Evolutionary conservation across 306 rosid genomes (phyloP), one percentile per base, ranked within the genome.

Genomic region (Arachis hypogaea): DNA sequence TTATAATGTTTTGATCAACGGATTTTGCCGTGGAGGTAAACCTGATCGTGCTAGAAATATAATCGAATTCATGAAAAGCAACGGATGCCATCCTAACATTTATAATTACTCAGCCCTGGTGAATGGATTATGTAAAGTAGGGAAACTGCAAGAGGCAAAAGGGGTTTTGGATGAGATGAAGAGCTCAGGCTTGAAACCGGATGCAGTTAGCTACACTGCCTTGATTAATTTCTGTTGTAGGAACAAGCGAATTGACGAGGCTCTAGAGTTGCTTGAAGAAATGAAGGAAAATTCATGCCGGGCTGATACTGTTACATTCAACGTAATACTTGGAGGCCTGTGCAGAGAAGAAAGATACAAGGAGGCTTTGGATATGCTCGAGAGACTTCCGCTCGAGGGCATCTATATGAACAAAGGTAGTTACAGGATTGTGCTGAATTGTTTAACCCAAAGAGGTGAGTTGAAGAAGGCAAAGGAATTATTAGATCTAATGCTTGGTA

Each of bases 371-470:
- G 82, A 81, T 68, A 89, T 91, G 96, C 73, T 93, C 2, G 82
- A 86, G 81, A 86, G 64, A 52, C 92, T 91, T 55, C 97, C 96
- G 11, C 83, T 67, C 0, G 91, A 89, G 73, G 98, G 97, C 80
- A 78, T 86, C n/a, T 86, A 90, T 83, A 82, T 91, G 73, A 83
- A 88, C 82, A 89, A 87, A 85, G 85, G 84, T 36, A 91, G 98
- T 69, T 89, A 93, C 80, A 86, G 97, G 75, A 91, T 93, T 69
- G 96, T 93, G 71, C 78, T 91, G 64, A 93, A 91, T 77, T 82
- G 69, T 28, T 79, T 93, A 76, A 80, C 77, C 61, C 82, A 84
- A 71, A 86, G 85, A 14, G 78, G 87, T 71, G 91, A 91, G 68
- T 76, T 89, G 74, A 69, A 78, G 59, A 88, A 45, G 84, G 97